phyloP scores from a whole-genome alignment of 1,284 basidiomycete species.

The Pseudozyma tsukubaensis region DNA sequence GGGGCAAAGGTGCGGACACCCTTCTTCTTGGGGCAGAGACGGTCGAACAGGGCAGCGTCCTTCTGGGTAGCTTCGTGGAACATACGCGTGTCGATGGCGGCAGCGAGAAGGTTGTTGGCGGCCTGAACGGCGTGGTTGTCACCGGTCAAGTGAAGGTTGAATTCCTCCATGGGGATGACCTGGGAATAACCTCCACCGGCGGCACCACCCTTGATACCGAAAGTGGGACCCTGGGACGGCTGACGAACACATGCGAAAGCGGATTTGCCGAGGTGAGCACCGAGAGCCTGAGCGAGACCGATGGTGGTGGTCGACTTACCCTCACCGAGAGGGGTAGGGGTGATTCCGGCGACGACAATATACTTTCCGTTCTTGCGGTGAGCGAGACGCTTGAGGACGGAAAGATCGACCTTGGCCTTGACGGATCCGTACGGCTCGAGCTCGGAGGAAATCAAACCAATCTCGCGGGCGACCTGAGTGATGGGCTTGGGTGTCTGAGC shows the following conservation, averaged over 20 bases:
- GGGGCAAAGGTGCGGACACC: constrained; percentile 94
- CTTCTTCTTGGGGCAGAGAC: constrained; percentile 92
- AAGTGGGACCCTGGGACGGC: constrained; percentile 97
- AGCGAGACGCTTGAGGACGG: constrained; percentile 83
- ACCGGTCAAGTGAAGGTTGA: constrained; percentile 94
- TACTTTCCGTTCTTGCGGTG: constrained; percentile 95
- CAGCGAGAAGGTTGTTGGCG: constrained; percentile 96
- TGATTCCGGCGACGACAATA: constrained; percentile 96
- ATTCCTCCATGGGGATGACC: constrained; percentile 99
- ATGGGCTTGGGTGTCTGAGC: constrained; percentile 93
- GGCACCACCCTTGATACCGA: constrained; percentile 99
- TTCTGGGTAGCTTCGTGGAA: constrained; percentile 97
- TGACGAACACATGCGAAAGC: constrained; percentile 99
- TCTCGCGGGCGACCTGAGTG: constrained; percentile 84
- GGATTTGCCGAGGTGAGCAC: constrained; percentile 90
- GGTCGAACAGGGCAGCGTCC: constrained; percentile 92
- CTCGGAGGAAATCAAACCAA: constrained; percentile 87
- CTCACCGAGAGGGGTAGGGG: constrained; percentile 96
- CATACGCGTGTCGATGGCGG: constrained; percentile 95
- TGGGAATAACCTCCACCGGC: constrained; percentile 99
- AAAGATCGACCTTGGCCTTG: constrained; percentile 96
- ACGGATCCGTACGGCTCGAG: constrained; percentile 94
- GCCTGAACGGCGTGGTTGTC: constrained; percentile 98
- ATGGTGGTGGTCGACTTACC: constrained; percentile 99
- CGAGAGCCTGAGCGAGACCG: constrained; percentile 94